Evolutionary conservation across 2,329 filamentous ascomycete species (phyloP), one percentile per base, ranked within the genome.

Genomic region (Exophiala spinifera): DNA sequence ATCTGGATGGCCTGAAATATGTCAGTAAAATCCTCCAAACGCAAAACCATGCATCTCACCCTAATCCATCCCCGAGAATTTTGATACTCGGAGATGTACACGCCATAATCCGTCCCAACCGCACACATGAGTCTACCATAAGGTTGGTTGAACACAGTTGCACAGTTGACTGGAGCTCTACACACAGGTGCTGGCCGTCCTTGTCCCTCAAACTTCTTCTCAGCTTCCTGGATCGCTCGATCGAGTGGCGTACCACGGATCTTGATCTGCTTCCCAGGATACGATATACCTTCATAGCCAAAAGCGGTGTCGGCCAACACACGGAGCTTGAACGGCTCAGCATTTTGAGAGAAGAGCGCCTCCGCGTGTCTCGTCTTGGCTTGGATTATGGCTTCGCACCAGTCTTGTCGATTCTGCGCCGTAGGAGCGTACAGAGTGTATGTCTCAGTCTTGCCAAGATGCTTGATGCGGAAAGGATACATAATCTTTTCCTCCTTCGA

Each of bases 381-480:
- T 70, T 95, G 88, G 43, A 95, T 86, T 64, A 99, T 95, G 72
- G 91, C 95, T 61, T 85, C 84, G 66, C 90, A 95, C 95, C 95
- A 99, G 46, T 95, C 89, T 58, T 84, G 79, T 53, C 94, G 82
- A 64, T 85, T 87, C 57, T 86, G 81, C 2, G 86, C 82, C 1
- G 84, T 87, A 4, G 86, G 82, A 0, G 92, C 91, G 69, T 95
- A 97, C 1, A 99, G 76, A 0, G 88, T 96, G 69, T 96, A 97
- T 0, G 89, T 86, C 63, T 96, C 91, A 45, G 74, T 69, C 59
- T 95, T 89, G 11, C 95, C 94, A 17, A 99, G 81, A 73, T 99
- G 94, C 74, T 96, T 96, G 68, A 99, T 84, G 62, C 86, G 86
- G 82, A 99, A 99, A 0, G 95, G 94, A 68, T 91, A 99, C 64